Base-by-base conservation (phyloP, 1,139 yeast species). In the Kodamaea derodonti region DNA sequence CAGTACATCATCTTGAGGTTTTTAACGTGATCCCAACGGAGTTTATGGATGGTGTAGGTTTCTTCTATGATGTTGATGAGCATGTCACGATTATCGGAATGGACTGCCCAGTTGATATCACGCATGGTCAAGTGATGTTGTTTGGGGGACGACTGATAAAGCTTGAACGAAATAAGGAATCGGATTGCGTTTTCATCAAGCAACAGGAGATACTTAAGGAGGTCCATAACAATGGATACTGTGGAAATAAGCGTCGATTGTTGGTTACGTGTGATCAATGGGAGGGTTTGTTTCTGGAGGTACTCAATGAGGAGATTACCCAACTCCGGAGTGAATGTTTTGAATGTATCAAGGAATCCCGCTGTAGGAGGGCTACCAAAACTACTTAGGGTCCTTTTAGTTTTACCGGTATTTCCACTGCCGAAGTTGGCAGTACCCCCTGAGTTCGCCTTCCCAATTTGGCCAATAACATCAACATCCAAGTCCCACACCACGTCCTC, bases 51-150 rank as follows among this genome's bases (percentile, higher is more conserved):
- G 2, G 38, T 38, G 34, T 73, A 72, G 26, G 56, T 51, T 12
- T 67, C 69, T 36, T 76, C 73, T n/a, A 86, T 66, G 4, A 74
- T 52, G 26, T 73, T 69, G 14, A 83, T 58, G 18, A 90, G 51
- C 29, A 85, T 54, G 38, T 84, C 90, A 47, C 82, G 84, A 40
- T 83, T 80, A 37, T 81, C 87, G 41, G 92, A 81, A 54, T 86
- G 95, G 24, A 85, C 60, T 0, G 95, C 97, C 94, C 95, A 90
- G 37, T 75, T 74, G 33, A 84, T 73, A 58, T 90, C 97, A 51
- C 97, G 72, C 78, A 84, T 82, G 1, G 80, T 69, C 46, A 90
- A 63, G 2, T 69, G 57, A 20, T 24, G 29, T 41, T 65, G 72
- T 36, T 63, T 67, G n/a, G 57, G 43, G 5, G 69, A 60, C 30